Percentiles rank a stretch among this genome's conserved stretches.
These are phyloP conservation scores for Entonaema liquescens DNA, from an alignment of 495 filamentous ascomycete species.

Conservation along the genomic window DNA sequence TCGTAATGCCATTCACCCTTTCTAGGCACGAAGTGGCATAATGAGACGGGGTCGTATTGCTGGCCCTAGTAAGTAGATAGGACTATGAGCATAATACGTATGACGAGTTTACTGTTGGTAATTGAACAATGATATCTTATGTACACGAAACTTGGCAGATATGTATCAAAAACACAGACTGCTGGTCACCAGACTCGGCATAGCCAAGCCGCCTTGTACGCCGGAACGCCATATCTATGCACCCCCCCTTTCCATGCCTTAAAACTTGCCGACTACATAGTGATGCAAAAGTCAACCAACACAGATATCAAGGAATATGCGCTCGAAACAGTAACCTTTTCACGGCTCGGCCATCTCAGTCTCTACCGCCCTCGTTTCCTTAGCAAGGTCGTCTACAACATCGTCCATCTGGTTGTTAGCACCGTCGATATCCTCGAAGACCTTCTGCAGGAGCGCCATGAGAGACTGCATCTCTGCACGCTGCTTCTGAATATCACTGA, in stretches of 20 bases:
- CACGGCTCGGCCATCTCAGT: conserved; percentile 49
- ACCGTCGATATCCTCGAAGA: conserved; percentile 74
- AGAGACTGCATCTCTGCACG: conserved; percentile 76
- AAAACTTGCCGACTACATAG: conserved; percentile 14
- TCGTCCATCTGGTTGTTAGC: conserved; percentile 60
- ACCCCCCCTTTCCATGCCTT: neutral
- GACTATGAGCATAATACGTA: neutral
- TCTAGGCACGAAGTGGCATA: too few species aligned
- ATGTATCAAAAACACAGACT: neutral
- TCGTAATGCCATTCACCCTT: too few species aligned
- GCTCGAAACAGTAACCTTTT: neutral
- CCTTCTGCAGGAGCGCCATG: conserved; percentile 68
- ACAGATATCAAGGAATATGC: neutral
- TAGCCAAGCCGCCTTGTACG: conserved; percentile 12
- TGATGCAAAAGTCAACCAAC: neutral
- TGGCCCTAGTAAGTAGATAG: neutral
- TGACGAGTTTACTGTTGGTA: neutral
- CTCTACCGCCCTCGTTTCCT: conserved; percentile 59
- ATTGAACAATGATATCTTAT: neutral
- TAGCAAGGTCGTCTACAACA: conserved; percentile 57
- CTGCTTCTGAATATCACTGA: conserved; percentile 70
- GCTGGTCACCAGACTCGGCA: neutral
- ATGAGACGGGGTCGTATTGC: too few species aligned
- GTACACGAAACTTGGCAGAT: neutral
- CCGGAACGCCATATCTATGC: conserved; percentile 32